phyloP scores from a whole-genome alignment of 225 moss, liverwort and hornwort species.

The Marchantia paleacea region DNA sequence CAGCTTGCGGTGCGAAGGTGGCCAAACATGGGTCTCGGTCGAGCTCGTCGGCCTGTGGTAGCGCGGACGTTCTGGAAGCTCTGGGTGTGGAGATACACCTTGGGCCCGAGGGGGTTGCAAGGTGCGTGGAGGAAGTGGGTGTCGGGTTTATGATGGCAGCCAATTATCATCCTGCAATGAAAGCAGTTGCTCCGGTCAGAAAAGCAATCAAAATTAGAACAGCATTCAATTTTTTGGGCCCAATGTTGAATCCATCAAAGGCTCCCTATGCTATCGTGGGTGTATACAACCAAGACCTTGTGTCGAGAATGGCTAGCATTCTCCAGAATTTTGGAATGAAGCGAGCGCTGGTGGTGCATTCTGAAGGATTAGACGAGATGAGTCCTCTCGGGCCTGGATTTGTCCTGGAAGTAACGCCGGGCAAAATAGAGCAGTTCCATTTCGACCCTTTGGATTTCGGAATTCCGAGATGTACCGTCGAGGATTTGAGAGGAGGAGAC shows the following conservation, averaged over 20 bases:
- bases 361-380: conserved; percentile 95
- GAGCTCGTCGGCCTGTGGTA: conserved; percentile 97
- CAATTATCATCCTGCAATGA: conserved; percentile 92
- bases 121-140: conserved; percentile 85
- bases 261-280: conserved; percentile 90
- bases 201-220: conserved; percentile 83
- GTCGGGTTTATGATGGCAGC: conserved; percentile 88
- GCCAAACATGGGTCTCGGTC: conserved; percentile 98
- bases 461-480: conserved; percentile 82
- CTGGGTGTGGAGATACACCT: conserved; percentile 89
- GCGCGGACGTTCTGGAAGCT: conserved; percentile 94
- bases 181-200: conserved; percentile 71
- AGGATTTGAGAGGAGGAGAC: conserved; percentile 86
- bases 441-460: conserved; percentile 96
- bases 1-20: conserved; percentile 91
- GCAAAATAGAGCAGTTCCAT: conserved; percentile 72
- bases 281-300: conserved; percentile 80
- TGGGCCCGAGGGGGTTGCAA: conserved; percentile 85
- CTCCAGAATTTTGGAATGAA: conserved; percentile 79
- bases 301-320: conserved; percentile 79
- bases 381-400: conserved; percentile 71
- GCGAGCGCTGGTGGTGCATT: conserved; percentile 90
- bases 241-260: conserved; percentile 84
- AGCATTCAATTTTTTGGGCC: conserved; percentile 96
- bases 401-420: conserved; percentile 65